phyloP scores from a whole-genome alignment of 805 yeast species.

The Candida odintsovae region DNA sequence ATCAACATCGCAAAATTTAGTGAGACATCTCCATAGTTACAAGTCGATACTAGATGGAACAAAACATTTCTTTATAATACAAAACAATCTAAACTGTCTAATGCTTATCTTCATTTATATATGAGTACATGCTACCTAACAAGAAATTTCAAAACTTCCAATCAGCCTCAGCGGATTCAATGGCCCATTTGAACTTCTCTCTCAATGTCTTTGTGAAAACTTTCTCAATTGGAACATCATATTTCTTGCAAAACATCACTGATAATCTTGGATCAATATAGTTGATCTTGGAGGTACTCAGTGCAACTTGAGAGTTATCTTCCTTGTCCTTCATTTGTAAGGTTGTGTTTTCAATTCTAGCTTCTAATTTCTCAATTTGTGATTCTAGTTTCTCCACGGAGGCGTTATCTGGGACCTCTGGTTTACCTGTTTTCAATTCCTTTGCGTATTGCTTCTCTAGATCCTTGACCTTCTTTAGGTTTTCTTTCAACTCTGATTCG shows the following conservation, averaged over 20 bases:
- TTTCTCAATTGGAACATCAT: constrained; percentile 85
- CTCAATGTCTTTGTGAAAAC: constrained; percentile 85
- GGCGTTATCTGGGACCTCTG: constrained; percentile 43
- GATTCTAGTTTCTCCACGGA: constrained; percentile 60
- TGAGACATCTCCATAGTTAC: background rate
- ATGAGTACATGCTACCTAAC: no score
- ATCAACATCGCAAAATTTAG: background rate
- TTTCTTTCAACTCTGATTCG: constrained; percentile 51
- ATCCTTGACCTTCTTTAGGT: constrained; percentile 51
- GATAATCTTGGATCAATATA: constrained; percentile 93
- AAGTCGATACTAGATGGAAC: background rate
- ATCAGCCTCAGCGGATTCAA: constrained; percentile 79
- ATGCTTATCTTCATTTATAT: background rate
- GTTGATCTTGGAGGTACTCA: constrained; percentile 90
- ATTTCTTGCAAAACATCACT: constrained; percentile 83
- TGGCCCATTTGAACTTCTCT: constrained; percentile 94
- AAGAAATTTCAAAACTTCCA: constrained; percentile 61
- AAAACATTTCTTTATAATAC: background rate
- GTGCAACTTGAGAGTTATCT: constrained; percentile 88
- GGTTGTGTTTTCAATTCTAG: constrained; percentile 59
- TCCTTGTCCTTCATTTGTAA: constrained; percentile 86
- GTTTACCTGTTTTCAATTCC: constrained; percentile 56
- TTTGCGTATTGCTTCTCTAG: constrained; percentile 41
- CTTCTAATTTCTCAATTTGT: constrained; percentile 68
- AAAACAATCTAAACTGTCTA: background rate